A percentile compares a stretch with the other conserved stretches of the same genome.
These are phyloP conservation scores for Lotus japonicus DNA, from an alignment of 306 rosid genomes.

Conservation along the genomic window DNA sequence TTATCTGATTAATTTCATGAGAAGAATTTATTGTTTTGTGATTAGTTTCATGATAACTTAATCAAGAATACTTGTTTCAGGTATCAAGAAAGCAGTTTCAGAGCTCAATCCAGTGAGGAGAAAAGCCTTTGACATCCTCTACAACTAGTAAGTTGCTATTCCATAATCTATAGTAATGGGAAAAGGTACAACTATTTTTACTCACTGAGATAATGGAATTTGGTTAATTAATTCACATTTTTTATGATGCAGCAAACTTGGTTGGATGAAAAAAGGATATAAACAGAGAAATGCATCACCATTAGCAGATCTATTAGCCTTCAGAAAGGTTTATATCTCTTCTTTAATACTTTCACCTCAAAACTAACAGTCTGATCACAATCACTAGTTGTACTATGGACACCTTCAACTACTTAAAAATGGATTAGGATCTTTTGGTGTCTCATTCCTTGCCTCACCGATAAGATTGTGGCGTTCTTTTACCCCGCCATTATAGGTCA, in stretches of 20 bases:
- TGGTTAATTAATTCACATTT: neutral
- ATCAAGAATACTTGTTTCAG: constrained; percentile 35
- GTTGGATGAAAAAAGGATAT: constrained; percentile 73
- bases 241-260: constrained; percentile 53
- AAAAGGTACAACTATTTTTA: neutral
- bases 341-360: neutral
- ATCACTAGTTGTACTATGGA: neutral
- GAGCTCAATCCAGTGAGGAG: constrained; percentile 74
- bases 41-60: neutral
- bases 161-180: neutral
- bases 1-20: neutral
- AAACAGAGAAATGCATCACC: constrained; percentile 67
- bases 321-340: constrained; percentile 54
- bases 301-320: constrained; percentile 74
- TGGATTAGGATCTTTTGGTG: no score
- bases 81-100: constrained; percentile 69
- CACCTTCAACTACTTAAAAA: neutral
- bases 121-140: constrained; percentile 56
- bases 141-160: constrained; percentile 45
- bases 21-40: no score
- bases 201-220: neutral
- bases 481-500: constrained; percentile 34
- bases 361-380: neutral
- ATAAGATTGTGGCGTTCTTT: no score
- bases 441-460: no score